These are phyloP conservation scores for Hordeum vulgare DNA, from an alignment of 176 grass and related monocot genomes.

Conservation along the genomic window DNA sequence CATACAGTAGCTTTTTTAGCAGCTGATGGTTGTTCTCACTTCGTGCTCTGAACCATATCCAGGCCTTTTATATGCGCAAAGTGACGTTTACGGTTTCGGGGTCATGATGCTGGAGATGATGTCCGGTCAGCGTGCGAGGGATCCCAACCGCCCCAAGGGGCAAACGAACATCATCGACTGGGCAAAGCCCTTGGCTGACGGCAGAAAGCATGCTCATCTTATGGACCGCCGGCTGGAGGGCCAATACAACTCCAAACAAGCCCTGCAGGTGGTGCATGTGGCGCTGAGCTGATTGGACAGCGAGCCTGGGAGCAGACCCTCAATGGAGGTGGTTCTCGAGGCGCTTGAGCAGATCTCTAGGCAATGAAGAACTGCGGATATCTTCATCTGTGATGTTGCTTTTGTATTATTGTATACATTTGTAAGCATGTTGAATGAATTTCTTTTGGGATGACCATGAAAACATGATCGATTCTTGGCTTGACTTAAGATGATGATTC, in stretches of 20 bases:
- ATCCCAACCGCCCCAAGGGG: slow-evolving; percentile 48
- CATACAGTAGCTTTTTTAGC: background rate
- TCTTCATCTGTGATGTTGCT: too few species aligned
- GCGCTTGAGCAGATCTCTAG: slow-evolving; percentile 43
- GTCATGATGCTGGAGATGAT: slow-evolving; percentile 76
- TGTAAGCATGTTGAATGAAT: too few species aligned
- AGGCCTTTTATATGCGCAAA: slow-evolving; percentile 82
- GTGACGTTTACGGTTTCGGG: slow-evolving; percentile 72
- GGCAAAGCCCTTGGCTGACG: slow-evolving; percentile 61
- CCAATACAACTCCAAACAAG: slow-evolving; percentile 62
- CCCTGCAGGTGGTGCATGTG: slow-evolving; percentile 49
- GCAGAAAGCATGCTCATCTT: slow-evolving; percentile 34
- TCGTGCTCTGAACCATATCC: background rate
- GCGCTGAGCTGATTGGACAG: slow-evolving; percentile 50
- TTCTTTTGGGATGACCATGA: too few species aligned
- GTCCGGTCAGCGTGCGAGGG: slow-evolving; percentile 54
- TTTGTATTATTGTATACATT: too few species aligned
- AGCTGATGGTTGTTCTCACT: background rate
- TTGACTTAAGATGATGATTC: too few species aligned
- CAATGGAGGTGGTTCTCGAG: slow-evolving; percentile 72
- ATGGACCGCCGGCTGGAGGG: slow-evolving; percentile 63
- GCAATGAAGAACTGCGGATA: background rate
- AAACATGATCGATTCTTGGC: too few species aligned
- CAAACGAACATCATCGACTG: slow-evolving; percentile 63
- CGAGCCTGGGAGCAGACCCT: slow-evolving; percentile 59